phyloP scores from a whole-genome alignment of 2,329 filamentous ascomycete species.

The Claviceps citrina region DNA sequence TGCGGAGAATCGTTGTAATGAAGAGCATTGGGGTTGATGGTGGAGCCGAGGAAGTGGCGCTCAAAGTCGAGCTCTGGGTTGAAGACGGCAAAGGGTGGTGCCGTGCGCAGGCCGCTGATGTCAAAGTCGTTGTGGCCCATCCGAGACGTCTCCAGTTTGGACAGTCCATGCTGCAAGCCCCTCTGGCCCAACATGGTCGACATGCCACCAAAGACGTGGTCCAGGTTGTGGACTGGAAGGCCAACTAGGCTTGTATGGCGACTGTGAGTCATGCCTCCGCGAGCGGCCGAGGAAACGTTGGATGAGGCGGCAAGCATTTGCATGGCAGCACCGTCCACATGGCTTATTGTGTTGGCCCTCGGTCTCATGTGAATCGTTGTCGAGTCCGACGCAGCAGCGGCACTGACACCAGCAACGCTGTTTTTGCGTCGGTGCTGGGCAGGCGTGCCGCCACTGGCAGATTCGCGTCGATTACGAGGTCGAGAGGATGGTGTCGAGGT shows the following conservation, averaged over 20 bases:
- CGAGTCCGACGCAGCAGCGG: constrained; percentile 28
- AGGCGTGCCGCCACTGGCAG: constrained; percentile 56
- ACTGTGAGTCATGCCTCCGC: constrained; percentile 39
- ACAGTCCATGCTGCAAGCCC: constrained; percentile 50
- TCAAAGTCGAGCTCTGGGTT: constrained; percentile 34
- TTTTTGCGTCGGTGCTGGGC: constrained; percentile 71
- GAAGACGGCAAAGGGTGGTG: constrained; percentile 51
- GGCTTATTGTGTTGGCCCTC: constrained; percentile 88
- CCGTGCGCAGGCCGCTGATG: constrained; percentile 55
- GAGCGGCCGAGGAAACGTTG: constrained; percentile 33
- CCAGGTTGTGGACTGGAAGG: constrained; percentile 41
- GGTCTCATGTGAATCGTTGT: constrained; percentile 55
- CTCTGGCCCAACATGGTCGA: constrained; percentile 52
- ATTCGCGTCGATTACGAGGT: constrained; percentile 79
- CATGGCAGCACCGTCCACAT: constrained; percentile 65
- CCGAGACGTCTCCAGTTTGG: constrained; percentile 68
- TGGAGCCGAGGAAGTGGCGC: constrained; percentile 50
- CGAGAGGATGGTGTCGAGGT: constrained; percentile 75
- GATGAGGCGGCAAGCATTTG: constrained; percentile 49
- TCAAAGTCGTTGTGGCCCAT: constrained; percentile 50
- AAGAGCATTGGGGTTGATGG: constrained; percentile 57
- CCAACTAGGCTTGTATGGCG: constrained; percentile 64
- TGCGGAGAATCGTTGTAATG: constrained; percentile 73
- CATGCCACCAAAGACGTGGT: constrained; percentile 59
- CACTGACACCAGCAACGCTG: constrained; percentile 53